Evolutionary conservation across 768 basidiomycete species (phyloP), one percentile per base, ranked within the genome.

Genomic region (Tephrocybe sp.): DNA sequence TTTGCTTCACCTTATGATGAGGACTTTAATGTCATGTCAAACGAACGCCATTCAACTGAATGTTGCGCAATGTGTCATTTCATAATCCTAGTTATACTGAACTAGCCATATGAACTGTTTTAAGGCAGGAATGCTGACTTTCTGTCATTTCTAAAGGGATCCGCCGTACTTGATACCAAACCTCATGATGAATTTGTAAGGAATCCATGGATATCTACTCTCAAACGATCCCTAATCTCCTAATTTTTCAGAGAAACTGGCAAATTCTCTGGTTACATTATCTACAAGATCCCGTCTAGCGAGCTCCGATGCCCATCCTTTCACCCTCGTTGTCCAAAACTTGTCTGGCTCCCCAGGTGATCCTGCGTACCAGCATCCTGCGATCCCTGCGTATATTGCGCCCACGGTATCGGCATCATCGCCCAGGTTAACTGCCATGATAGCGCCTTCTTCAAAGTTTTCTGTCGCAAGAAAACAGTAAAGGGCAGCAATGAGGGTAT

Each of bases 361-460:
- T 13, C 53, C 60, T 1, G 63, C 69, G 54, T 77, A 77, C 71
- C 74, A 78, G 42, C 63, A 66, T 5, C 65, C 76, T 0, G 76
- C 75, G 12, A 79, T 59, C 0, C 74, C 75, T n/a, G 65, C 76
- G 42, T 75, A 77, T 20, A 77, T 66, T 2, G 72, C 73, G 0
- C 71, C 76, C 8, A 75, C 70, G 7, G 75, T 76, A 58, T 77
- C 75, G 1, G 76, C 70, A 55, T 77, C 74, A 49, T 60, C 51
- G 1, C 75, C 72, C 51, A 77, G 58, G 54, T 79, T 76, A 9
- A 72, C 71, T 5, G 70, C 72, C 60, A 75, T 65, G 36, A 75
- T 57, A 3, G 75, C 77, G 8, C 77, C 76, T 6, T 69, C 67
- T 47, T 76, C 75, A 48, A 77, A 77, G 2, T 60, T 71, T 31